Conservation (phyloP, 176 grass and related monocot genomes). For the Aegilops tauschii region DNA sequence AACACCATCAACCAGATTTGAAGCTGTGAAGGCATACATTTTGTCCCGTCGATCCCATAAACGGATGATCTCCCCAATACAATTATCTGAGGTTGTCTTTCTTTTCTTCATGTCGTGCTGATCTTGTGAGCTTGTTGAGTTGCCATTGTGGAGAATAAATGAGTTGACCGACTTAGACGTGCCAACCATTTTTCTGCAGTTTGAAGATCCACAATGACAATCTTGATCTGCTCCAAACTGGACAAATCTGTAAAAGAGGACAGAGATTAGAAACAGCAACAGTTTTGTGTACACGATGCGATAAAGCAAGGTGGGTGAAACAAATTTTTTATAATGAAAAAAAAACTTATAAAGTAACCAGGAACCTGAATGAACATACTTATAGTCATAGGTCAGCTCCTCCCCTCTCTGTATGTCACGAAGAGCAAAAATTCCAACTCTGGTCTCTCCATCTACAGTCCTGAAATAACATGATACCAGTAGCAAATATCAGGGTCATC, state of each 20-base stretch:
- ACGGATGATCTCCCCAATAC: conserved; percentile 54
- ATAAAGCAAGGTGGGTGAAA: conserved; percentile 6
- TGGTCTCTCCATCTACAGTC: conserved; percentile 84
- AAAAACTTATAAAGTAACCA: neutral
- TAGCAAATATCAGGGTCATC: conserved; percentile 25
- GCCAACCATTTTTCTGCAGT: conserved; percentile 82
- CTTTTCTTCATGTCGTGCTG: conserved; percentile 40
- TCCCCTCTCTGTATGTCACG: conserved; percentile 79
- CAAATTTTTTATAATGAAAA: too few species aligned
- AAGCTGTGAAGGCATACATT: conserved; percentile 30
- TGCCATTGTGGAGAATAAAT: conserved; percentile 25
- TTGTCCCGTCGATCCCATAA: conserved; percentile 53
- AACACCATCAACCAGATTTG: neutral
- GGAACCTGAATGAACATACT: conserved; percentile 51
- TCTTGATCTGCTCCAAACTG: conserved; percentile 89
- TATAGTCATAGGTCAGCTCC: conserved; percentile 93
- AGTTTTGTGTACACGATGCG: conserved; percentile 20
- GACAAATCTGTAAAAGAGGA: conserved; percentile 71
- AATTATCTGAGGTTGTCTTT: conserved; percentile 54
- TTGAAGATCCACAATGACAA: conserved; percentile 90
- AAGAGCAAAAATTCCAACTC: conserved; percentile 93
- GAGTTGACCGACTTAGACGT: conserved; percentile 16
- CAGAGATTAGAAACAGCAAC: conserved; percentile 30
- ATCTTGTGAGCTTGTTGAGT: conserved; percentile 44
- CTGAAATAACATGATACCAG: conserved; percentile 47